Conservation (phyloP, 2,329 filamentous ascomycete genomes). For the Neofusicoccum sp. region DNA sequence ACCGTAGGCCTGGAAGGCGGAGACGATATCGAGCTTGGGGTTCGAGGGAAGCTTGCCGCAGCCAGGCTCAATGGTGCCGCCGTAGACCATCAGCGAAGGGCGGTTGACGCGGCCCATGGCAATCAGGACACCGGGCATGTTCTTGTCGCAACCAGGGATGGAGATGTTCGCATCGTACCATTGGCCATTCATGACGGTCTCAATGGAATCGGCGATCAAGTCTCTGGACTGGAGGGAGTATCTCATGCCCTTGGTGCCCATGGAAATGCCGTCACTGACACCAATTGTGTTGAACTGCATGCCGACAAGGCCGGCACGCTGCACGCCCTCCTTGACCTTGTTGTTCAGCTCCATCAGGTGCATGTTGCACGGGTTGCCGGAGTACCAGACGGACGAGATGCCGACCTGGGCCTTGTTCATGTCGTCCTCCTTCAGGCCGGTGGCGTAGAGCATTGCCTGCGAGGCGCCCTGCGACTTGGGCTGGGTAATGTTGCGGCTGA, state of each 20-base stretch:
- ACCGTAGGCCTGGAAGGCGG: slow-evolving; percentile 96
- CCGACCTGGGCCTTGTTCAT: slow-evolving; percentile 97
- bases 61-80: slow-evolving; percentile 89
- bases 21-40: slow-evolving; percentile 86
- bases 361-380: slow-evolving; percentile 99
- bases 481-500: slow-evolving; percentile 86
- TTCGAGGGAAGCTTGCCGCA: slow-evolving; percentile 69
- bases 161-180: slow-evolving; percentile 99
- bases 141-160: slow-evolving; percentile 98
- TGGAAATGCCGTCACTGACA: slow-evolving; percentile 95
- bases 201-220: slow-evolving; percentile 96
- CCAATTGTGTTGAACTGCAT: slow-evolving; percentile 99
- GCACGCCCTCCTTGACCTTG: slow-evolving; percentile 71
- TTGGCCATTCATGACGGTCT: slow-evolving; percentile 98
- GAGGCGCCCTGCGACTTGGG: slow-evolving; percentile 98
- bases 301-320: slow-evolving; percentile 78
- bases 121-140: slow-evolving; percentile 72
- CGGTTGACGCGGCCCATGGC: slow-evolving; percentile 95
- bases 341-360: slow-evolving; percentile 89
- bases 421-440: slow-evolving; percentile 80
- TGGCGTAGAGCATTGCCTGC: slow-evolving; percentile 98
- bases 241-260: slow-evolving; percentile 97
- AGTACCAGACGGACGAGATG: slow-evolving; percentile 97
- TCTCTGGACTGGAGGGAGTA: slow-evolving; percentile 94
- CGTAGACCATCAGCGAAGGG: slow-evolving; percentile 96